phyloP scores from a whole-genome alignment of 2,329 filamentous ascomycete species.

The Coniochaeta prunicola region DNA sequence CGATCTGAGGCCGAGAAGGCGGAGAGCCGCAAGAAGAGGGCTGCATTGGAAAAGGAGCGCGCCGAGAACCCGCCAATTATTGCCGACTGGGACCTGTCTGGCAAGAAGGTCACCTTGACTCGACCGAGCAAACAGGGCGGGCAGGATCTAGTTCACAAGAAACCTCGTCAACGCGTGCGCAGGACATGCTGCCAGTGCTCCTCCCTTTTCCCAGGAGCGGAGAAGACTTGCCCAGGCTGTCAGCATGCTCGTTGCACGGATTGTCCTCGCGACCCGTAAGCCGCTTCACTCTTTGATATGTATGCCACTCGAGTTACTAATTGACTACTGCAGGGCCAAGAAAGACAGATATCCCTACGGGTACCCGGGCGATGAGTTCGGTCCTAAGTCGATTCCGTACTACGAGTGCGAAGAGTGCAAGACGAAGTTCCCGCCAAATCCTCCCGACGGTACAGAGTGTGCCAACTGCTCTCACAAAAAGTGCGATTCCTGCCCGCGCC shows the following conservation, averaged over 20 bases:
- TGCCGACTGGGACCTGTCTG: conserved; percentile 39
- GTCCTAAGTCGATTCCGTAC: conserved; percentile 40
- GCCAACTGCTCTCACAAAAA: conserved; percentile 52
- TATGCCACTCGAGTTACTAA: conserved; percentile 4
- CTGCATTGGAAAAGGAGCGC: conserved; percentile 43
- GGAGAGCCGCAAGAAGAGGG: conserved; percentile 43
- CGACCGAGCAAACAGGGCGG: conserved; percentile 59
- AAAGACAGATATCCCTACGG: conserved; percentile 62
- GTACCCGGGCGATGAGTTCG: conserved; percentile 60
- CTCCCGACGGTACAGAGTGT: conserved; percentile 48
- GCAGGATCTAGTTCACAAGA: conserved; percentile 65
- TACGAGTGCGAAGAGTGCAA: conserved; percentile 59
- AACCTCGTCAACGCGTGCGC: conserved; percentile 64
- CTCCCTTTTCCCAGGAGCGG: conserved; percentile 49
- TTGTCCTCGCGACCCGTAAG: conserved; percentile 74
- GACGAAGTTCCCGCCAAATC: conserved; percentile 43
- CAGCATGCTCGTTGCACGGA: conserved; percentile 69
- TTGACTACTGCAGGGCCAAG: conserved; percentile 43
- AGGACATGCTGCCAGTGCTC: conserved; percentile 71
- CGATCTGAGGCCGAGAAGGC: conserved; percentile 48
- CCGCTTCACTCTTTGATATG: conserved; percentile 15
- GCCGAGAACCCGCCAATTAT: conserved; percentile 49
- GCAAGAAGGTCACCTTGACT: conserved; percentile 47
- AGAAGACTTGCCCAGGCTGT: conserved; percentile 61
- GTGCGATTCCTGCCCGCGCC: conserved; percentile 51